Evolutionary conservation across 75 land plant species (phyloP).

Genomic region (Pinus tabuliformis): DNA sequence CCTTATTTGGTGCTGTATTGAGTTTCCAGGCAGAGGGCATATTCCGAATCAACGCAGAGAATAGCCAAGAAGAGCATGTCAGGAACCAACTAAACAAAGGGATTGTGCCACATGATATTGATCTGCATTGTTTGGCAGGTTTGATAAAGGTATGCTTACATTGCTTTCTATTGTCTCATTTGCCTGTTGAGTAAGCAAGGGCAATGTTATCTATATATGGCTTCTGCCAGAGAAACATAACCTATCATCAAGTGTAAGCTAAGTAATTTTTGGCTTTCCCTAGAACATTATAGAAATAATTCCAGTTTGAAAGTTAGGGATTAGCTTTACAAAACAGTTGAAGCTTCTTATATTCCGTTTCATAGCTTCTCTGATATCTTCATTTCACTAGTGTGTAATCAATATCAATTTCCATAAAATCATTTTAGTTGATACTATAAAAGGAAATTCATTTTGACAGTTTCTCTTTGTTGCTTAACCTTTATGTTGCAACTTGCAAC

Average conservation of each 20-base stretch:
- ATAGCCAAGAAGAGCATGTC: conserved; percentile 52
- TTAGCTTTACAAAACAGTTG: not conserved
- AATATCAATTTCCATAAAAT: not conserved
- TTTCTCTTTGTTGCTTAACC: not conserved
- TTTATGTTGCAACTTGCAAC: not conserved
- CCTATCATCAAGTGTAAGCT: not conserved
- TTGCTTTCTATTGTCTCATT: not conserved
- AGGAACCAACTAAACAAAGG: conserved; percentile 56
- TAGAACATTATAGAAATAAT: not conserved
- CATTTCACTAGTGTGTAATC: not conserved
- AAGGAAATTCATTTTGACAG: not conserved
- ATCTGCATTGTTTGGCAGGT: conserved; percentile 57
- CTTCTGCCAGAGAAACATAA: not conserved
- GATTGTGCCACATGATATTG: conserved; percentile 50
- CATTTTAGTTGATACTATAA: not conserved
- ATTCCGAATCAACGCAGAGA: conserved; percentile 69
- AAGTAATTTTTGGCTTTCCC: not conserved
- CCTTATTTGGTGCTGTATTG: not conserved
- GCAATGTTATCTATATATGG: too few species aligned
- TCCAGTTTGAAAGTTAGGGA: not conserved
- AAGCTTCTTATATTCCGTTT: not conserved
- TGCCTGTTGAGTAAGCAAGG: not conserved
- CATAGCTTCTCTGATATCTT: not conserved
- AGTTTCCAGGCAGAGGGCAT: conserved; percentile 58
- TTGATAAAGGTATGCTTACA: conserved; percentile 49